Base-by-base conservation (phyloP, 2,329 filamentous ascomycete genomes). In the Beauveria bassiana region DNA sequence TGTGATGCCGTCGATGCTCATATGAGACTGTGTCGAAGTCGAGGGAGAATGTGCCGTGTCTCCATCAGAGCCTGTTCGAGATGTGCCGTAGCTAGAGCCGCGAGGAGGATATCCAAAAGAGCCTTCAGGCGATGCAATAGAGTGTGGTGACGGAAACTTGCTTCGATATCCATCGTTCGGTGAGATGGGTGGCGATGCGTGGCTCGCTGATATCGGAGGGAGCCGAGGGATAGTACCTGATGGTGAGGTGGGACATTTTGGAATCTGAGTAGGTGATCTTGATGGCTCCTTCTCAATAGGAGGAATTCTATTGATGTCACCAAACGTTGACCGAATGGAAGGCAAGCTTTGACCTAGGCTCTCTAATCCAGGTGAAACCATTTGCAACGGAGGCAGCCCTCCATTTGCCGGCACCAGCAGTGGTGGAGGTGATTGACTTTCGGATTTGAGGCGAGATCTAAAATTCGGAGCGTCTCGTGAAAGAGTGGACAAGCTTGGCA, bases 1-100 rank as follows among this genome's bases (percentile, higher is more conserved):
- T 12, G 81, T 81, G 60, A 85, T 78, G 22, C 78, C 80, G 61
- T 86, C 83, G 53, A 84, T 83, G 40, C 60, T 61, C 52, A 61
- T 51, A 16, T 56, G 60, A 9, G 53, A 61, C 7, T 49, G 53
- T 26, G 53, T 49, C 24, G 59, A 61, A n/a, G 31, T 18, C 9
- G 60, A 61, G 12, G 52, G 53, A 46, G 52, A 57, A 26, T 52
- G 52, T 10, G 53, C 34, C 38, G 38, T 9, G 20, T 55, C 53
- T 52, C 46, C 52, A 14, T 61, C 60, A 34, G 60, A 56, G 26
- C 53, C 40, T 10, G 45, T 34, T 34, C 46, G 52, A 26, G 34
- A 42, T 16, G 14, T 20, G 20, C 57, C 53, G 34, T 57, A 56
- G 28, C 45, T 45, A 34, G 60, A 51, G 24, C 60, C 26, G 5